A percentile compares a stretch with the other conserved stretches of the same genome.
These are phyloP conservation scores for Jatropha podagrica DNA, from an alignment of 441 rosid species.

Conservation along the genomic window DNA sequence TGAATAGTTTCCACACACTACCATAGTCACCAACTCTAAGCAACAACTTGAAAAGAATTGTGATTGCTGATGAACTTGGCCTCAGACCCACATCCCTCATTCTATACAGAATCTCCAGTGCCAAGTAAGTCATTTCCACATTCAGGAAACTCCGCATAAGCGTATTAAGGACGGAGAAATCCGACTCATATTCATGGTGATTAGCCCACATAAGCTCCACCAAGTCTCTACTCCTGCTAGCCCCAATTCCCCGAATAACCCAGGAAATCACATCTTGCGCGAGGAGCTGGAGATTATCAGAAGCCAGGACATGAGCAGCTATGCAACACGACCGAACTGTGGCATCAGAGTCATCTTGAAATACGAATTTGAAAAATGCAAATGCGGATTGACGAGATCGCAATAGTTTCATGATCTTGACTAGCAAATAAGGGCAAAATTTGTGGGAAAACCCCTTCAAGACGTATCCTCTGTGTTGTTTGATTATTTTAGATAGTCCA, in stretches of 20 bases:
- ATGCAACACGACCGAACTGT: conserved; percentile 42
- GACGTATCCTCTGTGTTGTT: conserved; percentile 31
- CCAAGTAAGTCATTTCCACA: conserved; percentile 42
- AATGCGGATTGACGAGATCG: conserved; percentile 46
- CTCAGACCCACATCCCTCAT: conserved; percentile 49
- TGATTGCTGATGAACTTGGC: conserved; percentile 57
- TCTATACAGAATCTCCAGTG: conserved; percentile 42
- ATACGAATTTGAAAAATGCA: conserved; percentile 61
- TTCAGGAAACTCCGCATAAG: conserved; percentile 60
- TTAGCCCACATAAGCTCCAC: conserved; percentile 59
- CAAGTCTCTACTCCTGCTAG: conserved; percentile 38
- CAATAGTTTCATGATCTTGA: conserved; percentile 45
- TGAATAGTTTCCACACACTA: conserved; percentile 61
- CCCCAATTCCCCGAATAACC: conserved; percentile 54
- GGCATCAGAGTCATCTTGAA: conserved; percentile 42
- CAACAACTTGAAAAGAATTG: conserved; percentile 51
- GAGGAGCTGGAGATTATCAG: conserved; percentile 38
- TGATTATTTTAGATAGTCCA: conserved; percentile 50
- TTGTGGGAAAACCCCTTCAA: conserved; percentile 35
- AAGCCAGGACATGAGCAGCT: conserved; percentile 54
- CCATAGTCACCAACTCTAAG: conserved; percentile 59
- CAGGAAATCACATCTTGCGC: conserved; percentile 68
- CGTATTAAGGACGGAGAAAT: conserved; percentile 60
- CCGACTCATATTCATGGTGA: conserved; percentile 46
- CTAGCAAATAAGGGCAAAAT: conserved; percentile 47